Conservation (phyloP, 2,329 filamentous ascomycete species). For the Fusarium redolens region DNA sequence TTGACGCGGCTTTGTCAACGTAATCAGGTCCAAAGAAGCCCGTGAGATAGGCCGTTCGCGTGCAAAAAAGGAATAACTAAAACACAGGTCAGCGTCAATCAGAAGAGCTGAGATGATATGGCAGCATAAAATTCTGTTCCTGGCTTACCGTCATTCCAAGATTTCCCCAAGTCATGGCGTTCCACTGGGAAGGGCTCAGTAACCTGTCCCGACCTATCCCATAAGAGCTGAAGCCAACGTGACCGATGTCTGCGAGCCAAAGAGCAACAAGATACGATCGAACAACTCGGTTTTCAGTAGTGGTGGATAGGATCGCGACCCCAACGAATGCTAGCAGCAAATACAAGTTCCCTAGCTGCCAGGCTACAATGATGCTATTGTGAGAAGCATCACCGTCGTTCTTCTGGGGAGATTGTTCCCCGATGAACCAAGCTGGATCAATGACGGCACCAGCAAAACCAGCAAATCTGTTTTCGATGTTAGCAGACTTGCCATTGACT, state of each 20-base stretch:
- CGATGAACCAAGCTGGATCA: constrained; percentile 70
- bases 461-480: constrained; percentile 59
- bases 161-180: constrained; percentile 79
- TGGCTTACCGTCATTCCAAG: constrained; percentile 71
- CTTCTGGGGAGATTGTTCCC: constrained; percentile 65
- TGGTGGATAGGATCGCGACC: constrained; percentile 71
- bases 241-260: constrained; percentile 74
- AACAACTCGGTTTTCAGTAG: constrained; percentile 73
- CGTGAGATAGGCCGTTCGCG: constrained; percentile 67
- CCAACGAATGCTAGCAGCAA: constrained; percentile 73
- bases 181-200: constrained; percentile 69
- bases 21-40: constrained; percentile 68
- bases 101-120: not conserved
- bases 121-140: not conserved
- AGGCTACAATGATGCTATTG: constrained; percentile 67
- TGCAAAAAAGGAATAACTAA: constrained; percentile 65
- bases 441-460: constrained; percentile 68
- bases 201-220: constrained; percentile 67
- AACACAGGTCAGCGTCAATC: not conserved
- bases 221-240: constrained; percentile 70
- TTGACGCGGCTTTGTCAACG: constrained; percentile 23
- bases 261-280: constrained; percentile 74
- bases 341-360: constrained; percentile 78
- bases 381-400: constrained; percentile 52
- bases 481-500: not conserved